Evolutionary conservation across 768 basidiomycete species (phyloP), one percentile per base, ranked within the genome.

Genomic region (Trametes gibbosa): DNA sequence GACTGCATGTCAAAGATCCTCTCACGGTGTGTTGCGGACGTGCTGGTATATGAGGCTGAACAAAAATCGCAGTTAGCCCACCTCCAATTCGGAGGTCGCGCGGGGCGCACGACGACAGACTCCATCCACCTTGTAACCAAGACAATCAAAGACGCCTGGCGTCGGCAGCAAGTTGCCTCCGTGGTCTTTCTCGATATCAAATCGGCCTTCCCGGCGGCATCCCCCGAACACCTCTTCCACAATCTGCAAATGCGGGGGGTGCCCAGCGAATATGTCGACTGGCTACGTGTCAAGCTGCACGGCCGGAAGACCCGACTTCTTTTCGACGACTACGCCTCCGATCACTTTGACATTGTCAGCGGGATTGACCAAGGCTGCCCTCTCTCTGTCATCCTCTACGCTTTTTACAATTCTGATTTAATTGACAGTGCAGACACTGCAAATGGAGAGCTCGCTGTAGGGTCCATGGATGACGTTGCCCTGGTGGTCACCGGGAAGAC

Each of bases 361-460:
- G 69, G 75, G 0, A 70, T 74, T 0, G 69, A 70, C 1, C 73
- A 76, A 56, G 76, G 76, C 0, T 68, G 72, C 58, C 74, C 72
- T 0, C 52, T 69, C 1, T 73, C 72, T 0, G 68, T 69, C 40
- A 57, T 74, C n/a, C n/a, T n/a, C n/a, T n/a, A n/a, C n/a, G n/a
- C n/a, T n/a, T n/a, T n/a, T n/a, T n/a, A n/a, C 0, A 48, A 70
- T 0, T 75, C 2, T n/a, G n/a, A n/a, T n/a, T n/a, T n/a, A n/a
- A n/a, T n/a, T n/a, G n/a, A n/a, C n/a, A n/a, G n/a, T n/a, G n/a
- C n/a, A n/a, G n/a, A n/a, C n/a, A n/a, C n/a, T n/a, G n/a, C n/a
- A n/a, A n/a, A n/a, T n/a, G n/a, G n/a, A n/a, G n/a, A n/a, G n/a
- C n/a, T n/a, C n/a, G n/a, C n/a, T n/a, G n/a, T n/a, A n/a, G n/a